A percentile compares a stretch with the other conserved stretches of the same genome.
phyloP scores from a whole-genome alignment of 2,329 filamentous ascomycete species.

The Xenosphaeropsis pyriputrescens region DNA sequence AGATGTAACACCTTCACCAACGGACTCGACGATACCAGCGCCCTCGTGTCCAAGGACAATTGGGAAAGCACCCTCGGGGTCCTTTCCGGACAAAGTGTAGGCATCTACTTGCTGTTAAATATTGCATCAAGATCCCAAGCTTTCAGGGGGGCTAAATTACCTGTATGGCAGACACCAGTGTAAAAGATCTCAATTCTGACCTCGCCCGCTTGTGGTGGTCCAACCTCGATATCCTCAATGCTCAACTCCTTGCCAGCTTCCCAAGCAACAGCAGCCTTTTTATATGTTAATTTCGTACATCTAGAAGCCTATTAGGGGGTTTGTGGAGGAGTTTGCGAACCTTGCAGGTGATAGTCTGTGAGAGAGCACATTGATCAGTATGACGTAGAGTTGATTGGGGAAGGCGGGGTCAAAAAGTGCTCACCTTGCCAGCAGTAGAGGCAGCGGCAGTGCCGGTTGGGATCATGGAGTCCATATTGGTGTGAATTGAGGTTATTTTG shows the following conservation, averaged over 20 bases:
- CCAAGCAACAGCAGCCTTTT: slow-evolving; percentile 85
- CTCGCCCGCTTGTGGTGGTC: slow-evolving; percentile 78
- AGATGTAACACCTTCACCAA: slow-evolving; percentile 87
- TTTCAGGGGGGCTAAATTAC: slow-evolving; percentile 37
- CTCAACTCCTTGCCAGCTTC: slow-evolving; percentile 80
- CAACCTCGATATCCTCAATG: slow-evolving; percentile 87
- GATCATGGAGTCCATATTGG: no score
- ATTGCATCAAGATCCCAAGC: slow-evolving; percentile 5
- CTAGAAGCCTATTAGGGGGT: neutral
- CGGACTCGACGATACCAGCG: slow-evolving; percentile 81
- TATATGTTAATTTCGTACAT: slow-evolving; percentile 8
- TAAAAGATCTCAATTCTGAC: slow-evolving; percentile 95
- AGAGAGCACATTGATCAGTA: neutral
- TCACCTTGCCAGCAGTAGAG: no score
- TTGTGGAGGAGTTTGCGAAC: slow-evolving; percentile 17
- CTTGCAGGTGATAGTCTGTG: slow-evolving; percentile 85
- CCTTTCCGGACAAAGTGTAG: slow-evolving; percentile 90
- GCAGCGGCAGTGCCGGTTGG: no score
- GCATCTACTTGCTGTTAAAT: slow-evolving; percentile 42
- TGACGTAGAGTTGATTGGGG: slow-evolving; percentile 1
- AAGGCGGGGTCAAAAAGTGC: neutral
- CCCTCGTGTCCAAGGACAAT: slow-evolving; percentile 83
- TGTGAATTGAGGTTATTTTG: no score
- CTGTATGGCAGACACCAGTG: slow-evolving; percentile 97
- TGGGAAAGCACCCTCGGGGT: slow-evolving; percentile 89